Evolutionary conservation across 192 early-diverging fungal species (phyloP).

Genomic region (Coemansia sp.): DNA sequence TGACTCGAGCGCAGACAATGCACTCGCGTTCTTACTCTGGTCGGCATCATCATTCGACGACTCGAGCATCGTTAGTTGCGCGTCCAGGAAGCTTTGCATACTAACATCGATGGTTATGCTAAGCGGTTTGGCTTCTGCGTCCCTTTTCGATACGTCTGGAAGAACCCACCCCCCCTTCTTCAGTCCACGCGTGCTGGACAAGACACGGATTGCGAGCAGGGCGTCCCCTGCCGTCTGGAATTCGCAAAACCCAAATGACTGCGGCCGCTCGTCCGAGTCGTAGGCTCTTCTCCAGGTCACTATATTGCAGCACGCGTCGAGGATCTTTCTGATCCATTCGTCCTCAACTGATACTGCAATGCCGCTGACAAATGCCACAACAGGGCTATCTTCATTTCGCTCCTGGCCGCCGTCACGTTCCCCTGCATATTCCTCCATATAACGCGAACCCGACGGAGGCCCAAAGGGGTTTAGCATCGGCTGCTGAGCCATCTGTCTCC

Average conservation of each 20-base stretch:
- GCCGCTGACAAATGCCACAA: constrained; percentile 31
- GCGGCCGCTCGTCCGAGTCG: constrained; percentile 26
- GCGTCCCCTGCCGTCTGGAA: constrained; percentile 21
- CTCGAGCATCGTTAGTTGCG: background rate
- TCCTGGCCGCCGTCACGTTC: background rate
- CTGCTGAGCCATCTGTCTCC: background rate
- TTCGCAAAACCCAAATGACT: constrained; percentile 51
- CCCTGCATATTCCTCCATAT: background rate
- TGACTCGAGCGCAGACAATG: constrained; percentile 7
- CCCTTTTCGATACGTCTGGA: background rate
- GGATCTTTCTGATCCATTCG: constrained; percentile 28
- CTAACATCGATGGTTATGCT: constrained; percentile 15
- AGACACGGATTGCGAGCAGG: constrained; percentile 19
- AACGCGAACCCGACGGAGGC: background rate
- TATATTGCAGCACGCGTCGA: constrained; percentile 31
- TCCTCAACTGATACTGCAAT: constrained; percentile 22
- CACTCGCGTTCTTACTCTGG: background rate
- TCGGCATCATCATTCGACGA: background rate
- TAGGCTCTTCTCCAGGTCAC: constrained; percentile 29
- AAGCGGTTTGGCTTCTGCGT: constrained; percentile 5
- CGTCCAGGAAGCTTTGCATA: constrained; percentile 7
- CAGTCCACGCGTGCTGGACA: constrained; percentile 12
- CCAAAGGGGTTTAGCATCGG: constrained; percentile 41
- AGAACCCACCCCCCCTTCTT: constrained; percentile 6
- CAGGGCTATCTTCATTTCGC: background rate